A percentile compares a stretch with the other conserved stretches of the same genome.
These are phyloP conservation scores for Colletotrichum salicis DNA, from an alignment of 2,329 filamentous ascomycete species.

Conservation along the genomic window DNA sequence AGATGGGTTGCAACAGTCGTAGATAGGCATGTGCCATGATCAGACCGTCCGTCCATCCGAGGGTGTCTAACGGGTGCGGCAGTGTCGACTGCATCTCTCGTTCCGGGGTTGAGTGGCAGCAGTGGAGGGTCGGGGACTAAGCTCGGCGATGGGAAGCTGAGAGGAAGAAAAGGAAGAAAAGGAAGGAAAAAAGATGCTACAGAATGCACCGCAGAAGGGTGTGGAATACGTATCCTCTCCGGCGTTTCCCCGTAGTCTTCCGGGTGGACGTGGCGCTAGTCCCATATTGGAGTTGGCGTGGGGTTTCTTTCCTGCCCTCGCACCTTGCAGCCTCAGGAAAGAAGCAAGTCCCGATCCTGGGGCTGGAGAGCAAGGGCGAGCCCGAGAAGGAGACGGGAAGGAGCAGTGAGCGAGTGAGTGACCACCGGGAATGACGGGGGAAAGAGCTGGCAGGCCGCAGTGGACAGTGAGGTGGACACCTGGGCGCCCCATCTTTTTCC, in stretches of 20 bases:
- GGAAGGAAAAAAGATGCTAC: background rate
- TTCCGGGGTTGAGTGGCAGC: too few species aligned
- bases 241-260: constrained; percentile 31
- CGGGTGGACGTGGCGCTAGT: constrained; percentile 23
- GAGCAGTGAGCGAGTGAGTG: too few species aligned
- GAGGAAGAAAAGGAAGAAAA: background rate
- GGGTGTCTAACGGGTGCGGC: background rate
- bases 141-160: background rate
- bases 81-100: background rate
- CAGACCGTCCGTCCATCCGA: constrained; percentile 4
- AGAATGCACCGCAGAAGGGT: background rate
- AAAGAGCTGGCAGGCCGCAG: background rate
- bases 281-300: constrained; percentile 1
- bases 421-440: background rate
- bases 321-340: background rate
- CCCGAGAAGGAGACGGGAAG: background rate
- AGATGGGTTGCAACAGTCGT: background rate
- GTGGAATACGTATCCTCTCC: constrained; percentile 28
- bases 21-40: constrained; percentile 6
- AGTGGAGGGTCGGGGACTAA: background rate
- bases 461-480: too few species aligned
- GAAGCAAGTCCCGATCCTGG: too few species aligned
- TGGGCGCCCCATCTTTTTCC: constrained; percentile 19
- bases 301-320: too few species aligned
- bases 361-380: background rate